Base-by-base conservation (phyloP, 306 rosid species). In the Dalbergia oliveri region DNA sequence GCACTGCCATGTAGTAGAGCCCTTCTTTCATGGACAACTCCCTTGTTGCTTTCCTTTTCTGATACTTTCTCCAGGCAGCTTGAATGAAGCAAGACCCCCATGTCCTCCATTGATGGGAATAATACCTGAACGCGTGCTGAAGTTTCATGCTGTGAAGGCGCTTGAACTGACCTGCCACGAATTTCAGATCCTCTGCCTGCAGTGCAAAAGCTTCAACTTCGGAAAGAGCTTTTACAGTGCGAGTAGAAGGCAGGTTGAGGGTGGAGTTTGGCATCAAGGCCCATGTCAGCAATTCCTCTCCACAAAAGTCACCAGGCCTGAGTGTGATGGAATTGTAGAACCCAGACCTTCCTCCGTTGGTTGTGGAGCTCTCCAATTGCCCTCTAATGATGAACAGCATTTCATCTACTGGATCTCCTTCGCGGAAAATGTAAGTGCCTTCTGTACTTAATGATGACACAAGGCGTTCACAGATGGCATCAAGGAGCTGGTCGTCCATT, bases 401-500 rank as follows among this genome's bases (percentile, higher is more conserved):
- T 88, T 94, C 97, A 34, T 86, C 83, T 23, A 94, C 94, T 0
- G 97, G 97, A 72, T 94, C 97, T 53, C 86, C 95, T 77, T 91
- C 97, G 41, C 86, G 88, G 58, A 92, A 88, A 50, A 92, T 88
- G 43, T 89, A 85, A 11, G 97, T 91, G 63, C 92, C 97, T 77
- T 90, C 80, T 3, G 94, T 94, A 51, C 89, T 92, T 72, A 94
- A 63, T 56, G 97, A 91, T 44, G 94, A 91, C 21, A 86, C 93
- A 6, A 94, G 92, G 10, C 94, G 90, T 75, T 92, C 97, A 50
- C 98, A 94, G 71, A 94, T 94, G 57, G 97, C 98, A 80, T 94
- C 95, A 34, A 94, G 94, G 57, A 94, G 97, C 45, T 91, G 97
- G 80, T 83, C 97, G n/a, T 94, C 97, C 98, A 92, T 94, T 87